A percentile compares a stretch with the other conserved stretches of the same genome.
These are phyloP conservation scores for Mollisia scopiformis DNA, from an alignment of 2,329 filamentous ascomycete species.

Conservation along the genomic window DNA sequence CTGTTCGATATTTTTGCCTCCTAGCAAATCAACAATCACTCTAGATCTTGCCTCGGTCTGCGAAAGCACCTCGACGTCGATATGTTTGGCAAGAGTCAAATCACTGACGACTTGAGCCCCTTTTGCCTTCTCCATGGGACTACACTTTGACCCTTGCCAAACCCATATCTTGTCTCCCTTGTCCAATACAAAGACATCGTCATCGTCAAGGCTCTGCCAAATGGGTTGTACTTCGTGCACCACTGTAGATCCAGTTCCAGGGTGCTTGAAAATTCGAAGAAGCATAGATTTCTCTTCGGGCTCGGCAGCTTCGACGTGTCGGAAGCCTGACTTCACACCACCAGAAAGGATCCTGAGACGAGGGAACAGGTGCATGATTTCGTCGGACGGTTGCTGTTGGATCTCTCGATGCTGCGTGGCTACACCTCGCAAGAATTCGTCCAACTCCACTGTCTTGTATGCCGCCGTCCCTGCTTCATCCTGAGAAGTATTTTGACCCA, in stretches of 20 bases:
- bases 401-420: constrained; percentile 69
- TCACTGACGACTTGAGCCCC: constrained; percentile 69
- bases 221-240: constrained; percentile 66
- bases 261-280: constrained; percentile 63
- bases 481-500: constrained; percentile 66
- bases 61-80: constrained; percentile 66
- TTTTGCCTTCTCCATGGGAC: constrained; percentile 71
- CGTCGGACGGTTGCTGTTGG: constrained; percentile 52
- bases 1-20: constrained; percentile 47
- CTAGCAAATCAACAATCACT: constrained; percentile 59
- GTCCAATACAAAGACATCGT: constrained; percentile 68
- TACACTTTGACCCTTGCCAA: constrained; percentile 68
- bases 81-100: constrained; percentile 63
- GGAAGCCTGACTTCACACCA: constrained; percentile 65
- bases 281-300: constrained; percentile 52
- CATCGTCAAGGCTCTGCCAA: constrained; percentile 64
- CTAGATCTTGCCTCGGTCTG: constrained; percentile 60
- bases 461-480: constrained; percentile 71
- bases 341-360: constrained; percentile 61
- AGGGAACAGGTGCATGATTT: constrained; percentile 62
- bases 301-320: constrained; percentile 57
- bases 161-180: constrained; percentile 67
- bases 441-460: constrained; percentile 72
- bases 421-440: constrained; percentile 64
- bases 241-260: constrained; percentile 52